Evolutionary conservation across 306 rosid species (phyloP), one percentile per base, ranked within the genome.

Genomic region (Medicago ruthenica): DNA sequence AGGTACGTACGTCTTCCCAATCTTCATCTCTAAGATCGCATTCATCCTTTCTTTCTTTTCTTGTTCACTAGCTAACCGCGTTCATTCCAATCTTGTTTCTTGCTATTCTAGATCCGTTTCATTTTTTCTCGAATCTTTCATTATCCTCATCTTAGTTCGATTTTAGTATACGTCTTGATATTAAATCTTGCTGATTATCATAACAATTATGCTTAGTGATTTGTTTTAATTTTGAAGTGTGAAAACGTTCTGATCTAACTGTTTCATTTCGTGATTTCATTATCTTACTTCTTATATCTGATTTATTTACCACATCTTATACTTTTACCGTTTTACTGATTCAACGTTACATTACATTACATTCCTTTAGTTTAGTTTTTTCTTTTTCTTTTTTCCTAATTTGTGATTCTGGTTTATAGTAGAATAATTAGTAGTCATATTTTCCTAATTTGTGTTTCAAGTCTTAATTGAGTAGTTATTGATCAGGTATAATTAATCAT

Each of bases 41-140:
- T 63, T 41, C 47, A 0, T 37, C 6, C 3, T 31, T 47, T 42
- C 27, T n/a, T 37, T 16, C 21, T 7, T 22, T 17, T 6, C 48
- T 24, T 5, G 0, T 48, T 48, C 18, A 24, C 8, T 67, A 34
- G 37, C 37, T 34, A 34, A 34, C 37, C 37, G 37, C 4, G 37
- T 27, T 27, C 4, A 27, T 27, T 27, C 31, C 4, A 27, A 27
- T 27, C 31, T 27, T 27, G 20, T 21, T 55, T 40, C 18, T 68
- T 13, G 0, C 15, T 9, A 17, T 51, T 51, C 51, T 76, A 81
- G 88, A 85, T 85, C 88, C 80, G 39, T 68, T 15, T 72, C 37
- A 39, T 44, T 61, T 66, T 71, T 50, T 53, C 60, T 67, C 14
- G 20, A 34, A 75, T 55, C 9, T 67, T 5, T 36, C 3, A 0